phyloP scores from a whole-genome alignment of 2,329 filamentous ascomycete species.

The Didymella keratinophila region DNA sequence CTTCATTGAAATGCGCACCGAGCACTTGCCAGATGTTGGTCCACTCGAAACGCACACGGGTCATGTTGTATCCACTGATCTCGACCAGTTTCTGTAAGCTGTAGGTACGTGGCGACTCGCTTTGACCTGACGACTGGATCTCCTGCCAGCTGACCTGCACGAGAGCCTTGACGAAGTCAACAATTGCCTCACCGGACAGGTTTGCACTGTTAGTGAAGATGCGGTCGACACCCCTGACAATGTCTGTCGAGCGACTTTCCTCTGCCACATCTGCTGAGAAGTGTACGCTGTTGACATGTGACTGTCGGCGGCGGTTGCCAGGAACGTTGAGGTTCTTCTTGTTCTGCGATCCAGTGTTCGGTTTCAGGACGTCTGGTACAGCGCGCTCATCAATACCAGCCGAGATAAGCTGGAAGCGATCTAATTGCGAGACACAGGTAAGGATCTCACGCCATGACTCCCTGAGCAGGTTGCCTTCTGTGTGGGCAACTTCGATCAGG shows the following conservation, averaged over 20 bases:
- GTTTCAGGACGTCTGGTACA: slow-evolving; percentile 84
- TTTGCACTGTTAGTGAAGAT: slow-evolving; percentile 98
- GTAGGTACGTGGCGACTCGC: slow-evolving; percentile 94
- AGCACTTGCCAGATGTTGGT: slow-evolving; percentile 96
- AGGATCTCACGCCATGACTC: slow-evolving; percentile 95
- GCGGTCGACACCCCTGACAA: slow-evolving; percentile 89
- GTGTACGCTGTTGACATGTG: slow-evolving; percentile 54
- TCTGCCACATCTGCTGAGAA: slow-evolving; percentile 84
- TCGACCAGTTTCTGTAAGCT: slow-evolving; percentile 98
- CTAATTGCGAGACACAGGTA: slow-evolving; percentile 93
- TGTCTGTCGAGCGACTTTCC: slow-evolving; percentile 90
- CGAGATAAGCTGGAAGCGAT: slow-evolving; percentile 92
- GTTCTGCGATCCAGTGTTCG: slow-evolving; percentile 70
- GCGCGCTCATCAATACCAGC: slow-evolving; percentile 92
- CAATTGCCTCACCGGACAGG: slow-evolving; percentile 90
- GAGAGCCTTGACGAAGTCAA: slow-evolving; percentile 90
- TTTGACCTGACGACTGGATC: slow-evolving; percentile 95
- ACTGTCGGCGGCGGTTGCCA: slow-evolving; percentile 59
- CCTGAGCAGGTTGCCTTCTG: slow-evolving; percentile 87
- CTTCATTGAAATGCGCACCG: slow-evolving; percentile 98
- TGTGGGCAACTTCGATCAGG: slow-evolving; percentile 88
- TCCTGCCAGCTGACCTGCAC: slow-evolving; percentile 99
- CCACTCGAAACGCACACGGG: slow-evolving; percentile 97
- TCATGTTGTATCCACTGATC: slow-evolving; percentile 99
- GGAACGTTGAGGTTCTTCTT: slow-evolving; percentile 72